Conservation (phyloP, 768 basidiomycete genomes). For the Boletus coccyginus region DNA sequence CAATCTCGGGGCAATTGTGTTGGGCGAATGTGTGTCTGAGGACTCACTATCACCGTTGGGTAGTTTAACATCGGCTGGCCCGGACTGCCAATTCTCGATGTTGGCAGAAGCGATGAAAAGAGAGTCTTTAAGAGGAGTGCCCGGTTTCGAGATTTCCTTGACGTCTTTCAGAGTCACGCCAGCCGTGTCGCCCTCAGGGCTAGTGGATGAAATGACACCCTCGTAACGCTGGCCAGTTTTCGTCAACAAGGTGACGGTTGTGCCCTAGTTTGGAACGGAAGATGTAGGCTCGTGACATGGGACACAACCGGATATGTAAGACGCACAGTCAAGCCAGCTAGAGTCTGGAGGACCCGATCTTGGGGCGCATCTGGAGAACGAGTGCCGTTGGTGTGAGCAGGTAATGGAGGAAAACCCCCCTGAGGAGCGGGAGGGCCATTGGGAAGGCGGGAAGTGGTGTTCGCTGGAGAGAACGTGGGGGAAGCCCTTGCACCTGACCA, state of each 20-base stretch:
- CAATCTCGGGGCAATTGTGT: not conserved
- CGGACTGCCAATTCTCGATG: constrained; percentile 71
- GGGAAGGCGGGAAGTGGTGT: constrained; percentile 40
- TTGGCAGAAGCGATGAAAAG: constrained; percentile 69
- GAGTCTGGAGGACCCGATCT: constrained; percentile 60
- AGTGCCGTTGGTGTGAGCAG: constrained; percentile 45
- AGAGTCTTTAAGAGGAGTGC: constrained; percentile 65
- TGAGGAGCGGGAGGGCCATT: constrained; percentile 37
- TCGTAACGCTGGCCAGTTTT: constrained; percentile 73
- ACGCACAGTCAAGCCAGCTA: constrained; percentile 72
- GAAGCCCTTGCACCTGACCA: constrained; percentile 71
- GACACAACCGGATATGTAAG: constrained; percentile 9
- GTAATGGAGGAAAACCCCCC: constrained; percentile 44
- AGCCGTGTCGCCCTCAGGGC: constrained; percentile 60
- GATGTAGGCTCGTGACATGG: constrained; percentile 14
- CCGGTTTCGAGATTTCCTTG: constrained; percentile 66
- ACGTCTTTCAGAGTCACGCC: constrained; percentile 78
- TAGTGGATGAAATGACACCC: constrained; percentile 63
- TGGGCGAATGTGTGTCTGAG: not conserved
- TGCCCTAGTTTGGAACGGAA: constrained; percentile 49
- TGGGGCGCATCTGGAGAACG: constrained; percentile 46
- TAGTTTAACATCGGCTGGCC: constrained; percentile 66
- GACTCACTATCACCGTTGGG: constrained; percentile 72
- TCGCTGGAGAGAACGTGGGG: constrained; percentile 62
- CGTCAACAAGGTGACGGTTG: constrained; percentile 71